Conservation (phyloP, 345 rosid genomes). For the Pseudoturritis turrita region DNA sequence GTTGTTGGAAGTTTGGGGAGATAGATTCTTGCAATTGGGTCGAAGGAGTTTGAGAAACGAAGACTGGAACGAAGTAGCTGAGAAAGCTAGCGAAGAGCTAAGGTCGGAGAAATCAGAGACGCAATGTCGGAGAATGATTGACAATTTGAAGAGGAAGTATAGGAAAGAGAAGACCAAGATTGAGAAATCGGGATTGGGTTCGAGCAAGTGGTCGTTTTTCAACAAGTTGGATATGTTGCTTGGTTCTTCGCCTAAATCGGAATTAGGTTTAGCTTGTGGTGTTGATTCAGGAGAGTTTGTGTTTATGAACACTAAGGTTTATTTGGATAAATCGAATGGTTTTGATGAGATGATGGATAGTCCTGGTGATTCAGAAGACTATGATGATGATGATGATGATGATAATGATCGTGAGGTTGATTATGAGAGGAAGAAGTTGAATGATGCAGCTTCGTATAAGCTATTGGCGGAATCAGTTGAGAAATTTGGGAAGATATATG, state of each 20-base stretch:
- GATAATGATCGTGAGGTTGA: constrained; percentile 64
- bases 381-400: constrained; percentile 40
- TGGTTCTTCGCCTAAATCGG: constrained; percentile 55
- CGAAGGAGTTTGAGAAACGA: constrained; percentile 88
- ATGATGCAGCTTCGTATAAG: constrained; percentile 56
- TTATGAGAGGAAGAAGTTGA: constrained; percentile 60
- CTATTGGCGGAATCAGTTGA: constrained; percentile 83
- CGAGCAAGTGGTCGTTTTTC: constrained; percentile 83
- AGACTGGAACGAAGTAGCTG: constrained; percentile 95
- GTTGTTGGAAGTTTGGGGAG: constrained; percentile 90
- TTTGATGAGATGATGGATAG: constrained; percentile 91
- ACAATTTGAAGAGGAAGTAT: constrained; percentile 89
- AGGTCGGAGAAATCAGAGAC: constrained; percentile 73
- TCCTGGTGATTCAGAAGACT: constrained; percentile 68
- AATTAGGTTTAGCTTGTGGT: constrained; percentile 80
- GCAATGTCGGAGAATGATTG: constrained; percentile 83
- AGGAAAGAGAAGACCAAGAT: constrained; percentile 71
- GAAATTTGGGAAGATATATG: constrained; percentile 76
- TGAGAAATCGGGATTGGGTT: constrained; percentile 37
- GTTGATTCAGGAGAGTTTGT: constrained; percentile 85
- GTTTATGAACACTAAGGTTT: constrained; percentile 60
- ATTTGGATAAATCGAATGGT: constrained; percentile 66
- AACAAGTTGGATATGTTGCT: constrained; percentile 81
- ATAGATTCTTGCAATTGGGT: constrained; percentile 73
- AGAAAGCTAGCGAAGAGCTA: constrained; percentile 80